Conservation (phyloP, 257 asterid genomes). For the Perilla frutescens region DNA sequence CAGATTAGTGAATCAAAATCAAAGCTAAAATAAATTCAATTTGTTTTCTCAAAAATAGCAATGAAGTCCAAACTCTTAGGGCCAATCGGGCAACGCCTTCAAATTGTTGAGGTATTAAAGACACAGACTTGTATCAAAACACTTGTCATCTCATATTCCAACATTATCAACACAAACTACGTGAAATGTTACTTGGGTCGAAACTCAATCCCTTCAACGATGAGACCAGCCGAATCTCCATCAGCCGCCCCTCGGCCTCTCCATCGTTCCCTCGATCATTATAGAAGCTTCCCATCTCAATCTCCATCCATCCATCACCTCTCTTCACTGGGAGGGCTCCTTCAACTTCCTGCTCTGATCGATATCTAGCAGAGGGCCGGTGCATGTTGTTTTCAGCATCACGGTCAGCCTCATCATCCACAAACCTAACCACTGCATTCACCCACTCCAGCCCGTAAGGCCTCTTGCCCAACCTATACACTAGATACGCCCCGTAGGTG, state of each 20-base stretch:
- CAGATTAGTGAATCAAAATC: too few relatives aligned
- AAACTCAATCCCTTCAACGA: conserved; percentile 50
- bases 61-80: too few relatives aligned
- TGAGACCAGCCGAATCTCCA: conserved; percentile 32
- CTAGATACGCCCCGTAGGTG: conserved; percentile 29
- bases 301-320: conserved; percentile 26
- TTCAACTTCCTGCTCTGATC: too few relatives aligned
- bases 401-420: background rate
- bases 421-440: background rate
- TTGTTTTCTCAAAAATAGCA: too few relatives aligned
- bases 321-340: conserved; percentile 3
- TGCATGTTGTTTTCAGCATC: background rate
- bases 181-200: conserved; percentile 13
- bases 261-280: conserved; percentile 34
- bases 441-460: background rate
- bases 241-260: conserved; percentile 42
- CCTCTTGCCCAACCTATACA: background rate
- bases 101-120: too few relatives aligned
- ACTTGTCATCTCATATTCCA: too few relatives aligned
- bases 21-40: too few relatives aligned
- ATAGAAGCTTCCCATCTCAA: conserved; percentile 41
- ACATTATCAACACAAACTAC: too few relatives aligned
- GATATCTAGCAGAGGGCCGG: too few relatives aligned
- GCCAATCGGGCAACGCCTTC: too few relatives aligned
- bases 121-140: too few relatives aligned